Base-by-base conservation (phyloP, 148 eudicot species). In the Rhododendron simsii region DNA sequence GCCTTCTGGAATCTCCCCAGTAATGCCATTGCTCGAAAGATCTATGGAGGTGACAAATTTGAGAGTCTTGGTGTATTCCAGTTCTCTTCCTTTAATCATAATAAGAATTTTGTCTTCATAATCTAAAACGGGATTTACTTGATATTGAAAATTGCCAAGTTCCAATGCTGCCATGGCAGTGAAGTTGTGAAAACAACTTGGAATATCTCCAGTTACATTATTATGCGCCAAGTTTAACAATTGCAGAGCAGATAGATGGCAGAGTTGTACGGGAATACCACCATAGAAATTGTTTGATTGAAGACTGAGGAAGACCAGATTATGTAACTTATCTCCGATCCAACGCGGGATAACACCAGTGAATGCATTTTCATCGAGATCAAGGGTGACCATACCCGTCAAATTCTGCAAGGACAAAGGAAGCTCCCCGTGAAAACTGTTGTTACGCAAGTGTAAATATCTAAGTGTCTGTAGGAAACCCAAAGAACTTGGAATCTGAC, bases 1-100 rank as follows among this genome's bases (percentile, higher is more conserved):
- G 41, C 81, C 89, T 6, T 74, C 35, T 3, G 89, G 89, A 50
- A 87, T 87, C 75, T 80, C 80, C 16, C 89, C 89, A 18, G 28
- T 16, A 2, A 87, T 35, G 1, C 59, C 35, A 8, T 87, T 87
- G 23, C n/a, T 35, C 2, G 89, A 87, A 26, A 87, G 78, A 33
- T 81, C 85, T 12, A 87, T 26, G 28, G 74, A 51, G 9, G 11
- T 33, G 15, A 87, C 57, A 35, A 71, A 81, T 44, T 7, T 2
- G 16, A 84, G 84, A 1, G 5, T 53, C n/a, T 35, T 15, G 7
- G 84, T 67, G 59, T 84, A 87, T 61, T 84, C 80, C 0, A 26
- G 76, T 41, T 81, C 74, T 39, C 57, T 81, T 2, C 89, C 89
- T 78, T 85, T 87, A 44, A 53, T 73, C 6, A 16, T 53, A 14